These are phyloP conservation scores for Henckelia pumila DNA, from an alignment of 257 asterid species.

Conservation along the genomic window DNA sequence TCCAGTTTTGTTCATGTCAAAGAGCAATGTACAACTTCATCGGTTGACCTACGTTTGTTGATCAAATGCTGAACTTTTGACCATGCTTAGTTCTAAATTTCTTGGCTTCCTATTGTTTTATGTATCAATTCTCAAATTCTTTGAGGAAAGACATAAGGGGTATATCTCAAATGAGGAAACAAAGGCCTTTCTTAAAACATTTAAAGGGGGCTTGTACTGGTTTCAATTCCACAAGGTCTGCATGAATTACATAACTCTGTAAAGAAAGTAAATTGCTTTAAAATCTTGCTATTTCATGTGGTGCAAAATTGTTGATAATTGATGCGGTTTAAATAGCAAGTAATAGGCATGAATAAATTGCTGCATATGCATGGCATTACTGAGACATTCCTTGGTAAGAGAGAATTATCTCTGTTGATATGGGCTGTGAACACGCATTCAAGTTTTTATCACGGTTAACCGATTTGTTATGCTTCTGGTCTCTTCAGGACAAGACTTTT, in stretches of 20 bases:
- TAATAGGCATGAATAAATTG: slow-evolving; percentile 3
- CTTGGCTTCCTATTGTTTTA: slow-evolving; percentile 5
- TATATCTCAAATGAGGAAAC: slow-evolving; percentile 1
- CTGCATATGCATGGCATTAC: slow-evolving; percentile 1
- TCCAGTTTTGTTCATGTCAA: slow-evolving; percentile 14
- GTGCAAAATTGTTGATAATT: neutral
- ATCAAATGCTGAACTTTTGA: slow-evolving; percentile 1
- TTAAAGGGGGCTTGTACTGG: slow-evolving; percentile 20
- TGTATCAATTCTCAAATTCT: slow-evolving; percentile 6
- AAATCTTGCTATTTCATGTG: slow-evolving; percentile 13
- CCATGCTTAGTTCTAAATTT: slow-evolving; percentile 10
- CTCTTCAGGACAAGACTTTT: slow-evolving; percentile 86
- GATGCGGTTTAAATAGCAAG: slow-evolving; percentile 2
- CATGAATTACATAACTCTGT: slow-evolving; percentile 1
- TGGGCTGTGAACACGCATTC: slow-evolving; percentile 19
- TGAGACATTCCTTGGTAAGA: neutral
- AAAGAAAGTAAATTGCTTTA: slow-evolving; percentile 13
- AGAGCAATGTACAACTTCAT: slow-evolving; percentile 1
- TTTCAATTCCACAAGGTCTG: slow-evolving; percentile 9
- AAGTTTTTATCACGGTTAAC: slow-evolving; percentile 18
- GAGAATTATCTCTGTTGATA: slow-evolving; percentile 20
- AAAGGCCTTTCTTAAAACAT: slow-evolving; percentile 12
- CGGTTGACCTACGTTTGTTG: slow-evolving; percentile 4
- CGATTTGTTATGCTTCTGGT: slow-evolving; percentile 26
- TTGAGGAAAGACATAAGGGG: neutral